These are phyloP conservation scores for Colletotrichum orbiculare DNA, from an alignment of 2,329 filamentous ascomycete genomes.

Conservation along the genomic window DNA sequence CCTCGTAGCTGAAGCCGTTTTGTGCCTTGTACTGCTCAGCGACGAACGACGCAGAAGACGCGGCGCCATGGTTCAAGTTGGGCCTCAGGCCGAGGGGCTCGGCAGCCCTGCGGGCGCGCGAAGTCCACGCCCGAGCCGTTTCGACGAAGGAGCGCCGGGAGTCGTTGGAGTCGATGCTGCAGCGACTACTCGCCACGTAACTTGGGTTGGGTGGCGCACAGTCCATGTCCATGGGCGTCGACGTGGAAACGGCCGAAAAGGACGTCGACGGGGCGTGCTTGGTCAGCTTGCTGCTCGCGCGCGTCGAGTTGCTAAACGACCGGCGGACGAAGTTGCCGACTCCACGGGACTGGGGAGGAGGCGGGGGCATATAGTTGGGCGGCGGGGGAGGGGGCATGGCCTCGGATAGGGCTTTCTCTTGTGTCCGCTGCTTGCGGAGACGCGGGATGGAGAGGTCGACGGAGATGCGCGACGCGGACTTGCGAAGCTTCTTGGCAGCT, in stretches of 20 bases:
- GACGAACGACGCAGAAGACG: slow-evolving; percentile 51
- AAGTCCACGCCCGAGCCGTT: slow-evolving; percentile 26
- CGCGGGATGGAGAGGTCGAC: slow-evolving; percentile 51
- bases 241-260: slow-evolving; percentile 7
- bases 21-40: slow-evolving; percentile 52
- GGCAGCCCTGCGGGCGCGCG: slow-evolving; percentile 32
- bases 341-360: slow-evolving; percentile 16
- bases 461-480: slow-evolving; percentile 57
- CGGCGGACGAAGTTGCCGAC: slow-evolving; percentile 26
- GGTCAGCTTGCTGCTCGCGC: slow-evolving; percentile 41
- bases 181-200: slow-evolving; percentile 29
- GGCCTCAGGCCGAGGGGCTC: slow-evolving; percentile 53
- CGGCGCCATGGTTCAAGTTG: slow-evolving; percentile 58
- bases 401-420: slow-evolving; percentile 39
- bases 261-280: slow-evolving; percentile 40
- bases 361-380: slow-evolving; percentile 31
- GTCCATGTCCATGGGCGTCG: slow-evolving; percentile 24
- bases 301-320: slow-evolving; percentile 31
- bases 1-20: slow-evolving; percentile 26
- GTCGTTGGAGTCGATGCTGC: slow-evolving; percentile 37
- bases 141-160: slow-evolving; percentile 30
- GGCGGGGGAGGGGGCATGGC: slow-evolving; percentile 42
- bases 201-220: slow-evolving; percentile 16
- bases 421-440: slow-evolving; percentile 44
- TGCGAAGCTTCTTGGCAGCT: slow-evolving; percentile 63